Base-by-base conservation (phyloP, 2,329 filamentous ascomycete species). In the Laburnicola sp. region DNA sequence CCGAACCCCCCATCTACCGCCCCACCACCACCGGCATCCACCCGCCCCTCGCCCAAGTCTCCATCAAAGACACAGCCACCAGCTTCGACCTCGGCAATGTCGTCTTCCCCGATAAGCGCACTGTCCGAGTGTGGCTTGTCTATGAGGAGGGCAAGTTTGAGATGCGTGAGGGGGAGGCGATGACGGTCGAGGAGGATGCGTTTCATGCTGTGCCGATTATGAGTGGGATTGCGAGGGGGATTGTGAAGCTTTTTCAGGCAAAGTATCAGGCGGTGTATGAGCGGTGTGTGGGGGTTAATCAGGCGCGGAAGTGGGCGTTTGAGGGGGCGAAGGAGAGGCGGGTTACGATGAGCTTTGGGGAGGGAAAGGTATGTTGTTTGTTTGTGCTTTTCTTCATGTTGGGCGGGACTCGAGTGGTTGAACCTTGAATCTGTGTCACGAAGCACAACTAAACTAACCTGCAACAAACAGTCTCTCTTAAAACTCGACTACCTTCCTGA, bases 1-100 rank as follows among this genome's bases (percentile, higher is more conserved):
- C 58, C n/a, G 69, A 72, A 45, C 68, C 68, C 5, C 68, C 68
- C 2, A 52, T 39, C 6, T 72, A 70, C 51, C 60, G 46, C 27
- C 46, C 50, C 8, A 26, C 64, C n/a, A 60, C 65, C 16, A 58
- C 59, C 6, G 45, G 32, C 10, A 49, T 68, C 21, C 39, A 48
- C 3, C 68, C 68, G n/a, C 48, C 54, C 3, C 56, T 68, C 3
- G 31, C 32, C 2, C 45, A 63, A 7, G 63, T 66, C 23, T 59
- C 49, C 2, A 50, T 70, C 28, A 66, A 63, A 32, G 46, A 59
- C 6, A 41, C 38, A 6, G 65, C 64, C 1, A 60, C 50, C 5
- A 50, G 32, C 6, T 65, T 64, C 44, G 65, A 70, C 25, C 44
- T 72, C 2, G 67, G 68, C 10, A 71, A 72, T 25, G 65, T 72